Evolutionary conservation across 2,329 filamentous ascomycete genomes (phyloP), one percentile per base, ranked within the genome.

Genomic region (Paecilomyces variotii): DNA sequence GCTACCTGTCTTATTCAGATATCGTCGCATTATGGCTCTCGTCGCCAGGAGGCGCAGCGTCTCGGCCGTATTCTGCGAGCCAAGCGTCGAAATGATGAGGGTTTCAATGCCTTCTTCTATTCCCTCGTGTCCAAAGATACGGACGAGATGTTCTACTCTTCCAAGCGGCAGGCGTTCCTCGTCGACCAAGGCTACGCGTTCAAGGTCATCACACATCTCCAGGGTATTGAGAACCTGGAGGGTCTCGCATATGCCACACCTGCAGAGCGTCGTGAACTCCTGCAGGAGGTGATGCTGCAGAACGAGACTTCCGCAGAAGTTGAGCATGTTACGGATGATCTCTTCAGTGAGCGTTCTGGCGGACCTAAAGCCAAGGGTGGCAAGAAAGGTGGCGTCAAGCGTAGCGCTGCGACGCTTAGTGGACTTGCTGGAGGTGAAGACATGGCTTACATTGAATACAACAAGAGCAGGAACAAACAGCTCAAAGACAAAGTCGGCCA

Each of bases 71-170:
- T 99, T 67, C 84, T 99, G 2, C 85, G 94, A 75, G 94, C 94
- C 12, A 99, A 99, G 77, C 86, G 94, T 19, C 84, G 94, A 71
- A 97, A 97, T 67, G 94, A 99, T 66, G 94, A 97, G 73, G 94
- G 94, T 6, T 99, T 99, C 75, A 99, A 99, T 70, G 94, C 94
- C 0, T 99, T 97, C 75, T 99, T 99, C 79, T 99, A 99, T 77
- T 96, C 91, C 0, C 83, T 99, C 0, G 94, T 99, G 2, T 96
- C 90, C 4, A 97, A 97, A 73, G 94, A 99, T 71, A 99, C 94
- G 0, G 88, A 92, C 61, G 94, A 99, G 73, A 97, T 99, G 93
- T 94, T 87, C 71, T 99, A 96, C 74, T 97, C 93, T 0, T 92
- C 91, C 3, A 97, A 97, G 75, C 85, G 94, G 9, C 94, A 99